Percentiles rank a stretch among this genome's conserved stretches.
These are phyloP conservation scores for Halophytophthora polymorphica DNA, from an alignment of 352 stramenopile species.

Conservation along the genomic window DNA sequence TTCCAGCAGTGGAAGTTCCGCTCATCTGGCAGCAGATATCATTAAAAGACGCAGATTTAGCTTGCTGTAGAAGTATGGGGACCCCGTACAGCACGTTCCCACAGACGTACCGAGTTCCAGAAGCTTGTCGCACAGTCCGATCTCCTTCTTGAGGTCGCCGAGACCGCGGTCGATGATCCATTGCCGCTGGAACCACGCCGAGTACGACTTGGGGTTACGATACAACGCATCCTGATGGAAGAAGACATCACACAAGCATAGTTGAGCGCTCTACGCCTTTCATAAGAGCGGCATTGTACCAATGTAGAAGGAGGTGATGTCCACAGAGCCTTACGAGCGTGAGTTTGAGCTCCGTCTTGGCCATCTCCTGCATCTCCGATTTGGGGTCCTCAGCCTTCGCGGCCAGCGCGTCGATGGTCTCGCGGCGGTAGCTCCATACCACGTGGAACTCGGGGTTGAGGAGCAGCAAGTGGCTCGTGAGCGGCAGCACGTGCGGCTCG, in stretches of 20 bases:
- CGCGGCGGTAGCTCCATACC: conserved; percentile 96
- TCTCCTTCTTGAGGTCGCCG: conserved; percentile 67
- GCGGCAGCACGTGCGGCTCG: conserved; percentile 55
- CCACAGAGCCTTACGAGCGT: conserved; percentile 48
- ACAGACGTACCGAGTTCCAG: conserved; percentile 70
- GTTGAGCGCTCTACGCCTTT: not conserved
- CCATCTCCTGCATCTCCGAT: conserved; percentile 39
- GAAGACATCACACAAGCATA: conserved; percentile 3
- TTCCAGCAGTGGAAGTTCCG: conserved; percentile 99
- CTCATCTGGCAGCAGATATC: conserved; percentile 87
- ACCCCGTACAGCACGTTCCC: conserved; percentile 2
- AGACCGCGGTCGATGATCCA: conserved; percentile 80
- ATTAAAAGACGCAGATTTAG: conserved; percentile 48
- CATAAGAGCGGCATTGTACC: too few relatives aligned
- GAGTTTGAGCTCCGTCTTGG: conserved; percentile 86
- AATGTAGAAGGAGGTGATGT: not conserved
- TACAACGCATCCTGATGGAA: conserved; percentile 83
- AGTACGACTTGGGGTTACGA: conserved; percentile 97
- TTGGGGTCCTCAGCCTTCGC: conserved; percentile 21
- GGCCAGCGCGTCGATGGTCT: conserved; percentile 75
- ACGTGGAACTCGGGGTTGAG: conserved; percentile 97
- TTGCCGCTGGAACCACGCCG: conserved; percentile 87
- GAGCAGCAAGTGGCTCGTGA: conserved; percentile 92
- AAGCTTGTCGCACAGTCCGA: conserved; percentile 69
- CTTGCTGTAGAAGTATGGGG: not conserved